Evolutionary conservation across 306 rosid genomes (phyloP).

Genomic region (Geum urbanum): DNA sequence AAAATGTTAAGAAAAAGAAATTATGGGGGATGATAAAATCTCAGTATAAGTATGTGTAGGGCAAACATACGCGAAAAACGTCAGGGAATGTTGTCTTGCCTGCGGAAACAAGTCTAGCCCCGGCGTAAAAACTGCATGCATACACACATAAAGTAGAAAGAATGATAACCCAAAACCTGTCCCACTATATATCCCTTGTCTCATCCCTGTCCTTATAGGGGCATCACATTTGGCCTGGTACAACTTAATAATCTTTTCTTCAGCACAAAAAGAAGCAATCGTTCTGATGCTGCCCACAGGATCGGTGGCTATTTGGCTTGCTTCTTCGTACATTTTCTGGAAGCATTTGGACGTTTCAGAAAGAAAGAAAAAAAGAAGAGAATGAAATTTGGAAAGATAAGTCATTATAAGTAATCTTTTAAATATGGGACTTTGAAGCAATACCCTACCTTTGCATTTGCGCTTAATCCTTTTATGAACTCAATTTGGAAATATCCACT

Average conservation of each 20-base stretch:
- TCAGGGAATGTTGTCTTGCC: constrained; percentile 46
- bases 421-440: not conserved
- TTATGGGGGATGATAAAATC: too few species aligned
- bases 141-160: constrained; percentile 42
- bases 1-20: not conserved
- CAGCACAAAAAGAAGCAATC: constrained; percentile 78
- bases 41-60: too few species aligned
- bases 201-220: constrained; percentile 50
- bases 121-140: constrained; percentile 52
- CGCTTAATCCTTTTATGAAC: constrained; percentile 55
- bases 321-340: constrained; percentile 75
- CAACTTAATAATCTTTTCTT: constrained; percentile 64
- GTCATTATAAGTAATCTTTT: too few species aligned
- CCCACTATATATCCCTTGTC: constrained; percentile 56
- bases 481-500: constrained; percentile 50
- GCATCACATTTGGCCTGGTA: constrained; percentile 64
- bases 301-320: constrained; percentile 70
- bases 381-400: too few species aligned
- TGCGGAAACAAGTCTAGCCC: constrained; percentile 44
- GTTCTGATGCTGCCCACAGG: constrained; percentile 79
- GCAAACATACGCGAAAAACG: constrained; percentile 49
- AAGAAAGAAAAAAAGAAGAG: too few species aligned
- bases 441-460: constrained; percentile 77
- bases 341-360: constrained; percentile 9
- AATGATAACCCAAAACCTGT: constrained; percentile 50